These are phyloP conservation scores for Suhomyces terraborum DNA, from an alignment of 1,139 yeast species.

Conservation along the genomic window DNA sequence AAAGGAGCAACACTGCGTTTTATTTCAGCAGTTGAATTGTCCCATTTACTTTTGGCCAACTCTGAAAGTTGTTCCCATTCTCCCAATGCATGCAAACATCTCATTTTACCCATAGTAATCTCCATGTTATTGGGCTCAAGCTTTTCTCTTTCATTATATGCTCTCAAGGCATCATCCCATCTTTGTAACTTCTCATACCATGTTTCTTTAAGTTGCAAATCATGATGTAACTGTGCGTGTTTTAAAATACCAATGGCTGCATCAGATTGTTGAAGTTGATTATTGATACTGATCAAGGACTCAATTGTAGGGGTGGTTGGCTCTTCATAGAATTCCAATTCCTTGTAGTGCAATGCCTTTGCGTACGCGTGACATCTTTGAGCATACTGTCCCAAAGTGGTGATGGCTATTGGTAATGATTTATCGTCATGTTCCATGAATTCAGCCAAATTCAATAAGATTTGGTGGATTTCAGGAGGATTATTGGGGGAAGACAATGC, in stretches of 20 bases:
- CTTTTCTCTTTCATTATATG: slow-evolving; percentile 75
- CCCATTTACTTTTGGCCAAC: slow-evolving; percentile 87
- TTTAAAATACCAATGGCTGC: slow-evolving; percentile 97
- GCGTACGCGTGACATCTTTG: slow-evolving; percentile 97
- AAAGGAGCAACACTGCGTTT: slow-evolving; percentile 91
- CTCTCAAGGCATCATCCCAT: slow-evolving; percentile 96
- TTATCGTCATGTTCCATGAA: slow-evolving; percentile 98
- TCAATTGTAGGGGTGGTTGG: slow-evolving; percentile 93
- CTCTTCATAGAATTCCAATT: slow-evolving; percentile 89
- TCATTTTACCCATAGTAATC: slow-evolving; percentile 95
- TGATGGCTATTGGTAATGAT: slow-evolving; percentile 85
- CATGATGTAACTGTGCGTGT: slow-evolving; percentile 93
- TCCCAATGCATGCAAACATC: slow-evolving; percentile 95
- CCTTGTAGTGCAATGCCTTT: slow-evolving; percentile 94
- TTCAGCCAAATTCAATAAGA: slow-evolving; percentile 85
- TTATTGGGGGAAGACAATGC: slow-evolving; percentile 89
- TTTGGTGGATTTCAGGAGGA: slow-evolving; percentile 95
- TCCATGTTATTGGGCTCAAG: slow-evolving; percentile 64
- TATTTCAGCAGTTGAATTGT: slow-evolving; percentile 66
- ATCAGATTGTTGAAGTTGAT: slow-evolving; percentile 93
- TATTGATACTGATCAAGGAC: slow-evolving; percentile 86
- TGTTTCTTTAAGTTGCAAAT: slow-evolving; percentile 88
- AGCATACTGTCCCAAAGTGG: slow-evolving; percentile 89
- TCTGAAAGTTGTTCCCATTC: slow-evolving; percentile 95
- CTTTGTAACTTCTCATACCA: slow-evolving; percentile 97